Conservation (phyloP, 177 flowering plant genomes). For the Tripterygium wilfordii region DNA sequence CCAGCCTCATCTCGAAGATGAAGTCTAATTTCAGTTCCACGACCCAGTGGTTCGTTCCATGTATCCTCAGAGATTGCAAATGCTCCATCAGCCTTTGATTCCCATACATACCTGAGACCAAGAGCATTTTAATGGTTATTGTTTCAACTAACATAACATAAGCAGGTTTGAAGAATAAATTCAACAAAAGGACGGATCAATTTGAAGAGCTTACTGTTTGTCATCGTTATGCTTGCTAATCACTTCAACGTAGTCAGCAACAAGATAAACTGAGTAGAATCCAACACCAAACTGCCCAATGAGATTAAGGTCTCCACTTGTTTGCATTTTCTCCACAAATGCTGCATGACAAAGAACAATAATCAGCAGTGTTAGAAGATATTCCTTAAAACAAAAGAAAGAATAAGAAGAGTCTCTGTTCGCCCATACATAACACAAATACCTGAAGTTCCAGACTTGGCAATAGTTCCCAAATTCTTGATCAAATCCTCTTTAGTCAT, state of each 20-base stretch:
- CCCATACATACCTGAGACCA: conserved; percentile 84
- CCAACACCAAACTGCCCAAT: conserved; percentile 99
- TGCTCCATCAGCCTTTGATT: conserved; percentile 97
- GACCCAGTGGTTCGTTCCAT: conserved; percentile 95
- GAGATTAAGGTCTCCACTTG: conserved; percentile 89
- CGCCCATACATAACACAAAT: conserved; percentile 2
- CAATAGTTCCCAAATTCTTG: conserved; percentile 96
- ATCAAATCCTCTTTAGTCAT: conserved; percentile 98
- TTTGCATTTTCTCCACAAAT: conserved; percentile 93
- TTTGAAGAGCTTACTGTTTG: conserved; percentile 63
- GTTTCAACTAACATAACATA: too few relatives aligned
- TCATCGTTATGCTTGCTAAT: conserved; percentile 97
- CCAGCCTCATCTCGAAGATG: conserved; percentile 93
- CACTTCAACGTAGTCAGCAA: conserved; percentile 96
- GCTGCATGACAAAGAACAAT: conserved; percentile 40
- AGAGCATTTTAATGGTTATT: too few relatives aligned
- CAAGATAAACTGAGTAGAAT: conserved; percentile 94
- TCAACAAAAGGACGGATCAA: too few relatives aligned
- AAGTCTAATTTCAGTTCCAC: conserved; percentile 93
- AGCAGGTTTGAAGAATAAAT: too few relatives aligned
- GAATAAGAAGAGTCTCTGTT: too few relatives aligned
- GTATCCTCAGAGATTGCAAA: conserved; percentile 90
- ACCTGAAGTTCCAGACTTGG: conserved; percentile 99
- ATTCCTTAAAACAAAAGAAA: too few relatives aligned
- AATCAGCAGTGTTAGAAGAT: background rate